Evolutionary conservation across 257 asterid genomes (phyloP).

Genomic region (Primulina eburnea): DNA sequence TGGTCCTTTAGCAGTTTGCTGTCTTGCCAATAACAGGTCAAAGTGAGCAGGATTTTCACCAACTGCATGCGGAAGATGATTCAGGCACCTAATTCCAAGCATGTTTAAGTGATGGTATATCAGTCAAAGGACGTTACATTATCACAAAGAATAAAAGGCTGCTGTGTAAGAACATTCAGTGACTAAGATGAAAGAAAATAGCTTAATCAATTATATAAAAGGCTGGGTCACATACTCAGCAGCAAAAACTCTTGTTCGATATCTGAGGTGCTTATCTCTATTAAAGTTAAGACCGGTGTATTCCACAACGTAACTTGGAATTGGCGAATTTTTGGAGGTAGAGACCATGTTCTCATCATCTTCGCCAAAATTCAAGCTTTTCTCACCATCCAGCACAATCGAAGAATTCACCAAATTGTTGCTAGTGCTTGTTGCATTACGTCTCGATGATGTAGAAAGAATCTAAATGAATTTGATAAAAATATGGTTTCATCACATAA

Average conservation of each 20-base stretch:
- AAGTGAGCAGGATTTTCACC: constrained; percentile 86
- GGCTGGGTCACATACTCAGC: constrained; percentile 72
- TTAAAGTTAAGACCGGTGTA: constrained; percentile 48
- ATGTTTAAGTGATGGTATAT: constrained; percentile 24
- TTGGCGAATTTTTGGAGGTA: constrained; percentile 42
- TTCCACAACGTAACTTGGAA: constrained; percentile 39
- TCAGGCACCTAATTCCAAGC: constrained; percentile 69
- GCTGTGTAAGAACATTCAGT: neutral
- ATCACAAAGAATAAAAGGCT: neutral
- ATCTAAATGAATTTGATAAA: constrained; percentile 46
- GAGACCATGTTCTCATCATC: constrained; percentile 97
- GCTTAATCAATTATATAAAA: constrained; percentile 15
- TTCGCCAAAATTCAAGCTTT: constrained; percentile 49
- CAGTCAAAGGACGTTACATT: constrained; percentile 6
- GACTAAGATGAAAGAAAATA: constrained; percentile 21
- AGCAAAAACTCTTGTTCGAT: constrained; percentile 94
- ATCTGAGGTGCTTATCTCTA: constrained; percentile 93
- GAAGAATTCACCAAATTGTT: constrained; percentile 49
- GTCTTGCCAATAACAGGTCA: constrained; percentile 80
- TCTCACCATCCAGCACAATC: constrained; percentile 56
- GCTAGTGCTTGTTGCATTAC: constrained; percentile 40
- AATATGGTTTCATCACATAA: neutral
- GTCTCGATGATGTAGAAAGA: constrained; percentile 73
- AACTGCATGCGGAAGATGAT: constrained; percentile 91
- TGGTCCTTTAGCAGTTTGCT: constrained; percentile 39